Percentiles rank a stretch among this genome's conserved stretches.
These are phyloP conservation scores for Avicennia marina DNA, from an alignment of 257 asterid genomes.

Conservation along the genomic window DNA sequence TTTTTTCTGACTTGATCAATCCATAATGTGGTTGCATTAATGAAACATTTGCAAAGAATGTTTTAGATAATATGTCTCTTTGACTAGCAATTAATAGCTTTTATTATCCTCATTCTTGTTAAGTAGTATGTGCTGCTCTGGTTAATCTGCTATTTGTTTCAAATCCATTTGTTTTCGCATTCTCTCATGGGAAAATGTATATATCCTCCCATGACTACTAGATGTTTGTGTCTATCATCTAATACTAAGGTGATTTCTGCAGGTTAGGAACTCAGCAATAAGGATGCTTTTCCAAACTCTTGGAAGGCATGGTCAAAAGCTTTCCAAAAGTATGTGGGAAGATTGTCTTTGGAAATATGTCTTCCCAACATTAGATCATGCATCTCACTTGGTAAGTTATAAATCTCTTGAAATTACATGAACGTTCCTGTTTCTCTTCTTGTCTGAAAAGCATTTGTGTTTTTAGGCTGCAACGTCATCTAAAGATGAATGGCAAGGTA, in stretches of 20 bases:
- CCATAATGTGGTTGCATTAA: no score
- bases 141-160: slow-evolving; percentile 14
- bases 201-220: slow-evolving; percentile 19
- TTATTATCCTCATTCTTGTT: neutral
- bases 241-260: slow-evolving; percentile 25
- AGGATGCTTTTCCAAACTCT: slow-evolving; percentile 96
- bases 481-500: slow-evolving; percentile 97
- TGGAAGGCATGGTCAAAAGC: slow-evolving; percentile 97
- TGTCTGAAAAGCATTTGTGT: slow-evolving; percentile 22
- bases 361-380: slow-evolving; percentile 80
- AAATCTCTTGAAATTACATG: slow-evolving; percentile 10
- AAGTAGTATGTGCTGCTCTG: slow-evolving; percentile 3
- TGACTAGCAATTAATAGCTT: neutral
- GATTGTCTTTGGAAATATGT: slow-evolving; percentile 87
- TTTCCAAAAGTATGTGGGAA: slow-evolving; percentile 90
- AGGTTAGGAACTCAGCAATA: slow-evolving; percentile 95
- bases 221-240: slow-evolving; percentile 18
- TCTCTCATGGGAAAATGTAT: slow-evolving; percentile 11
- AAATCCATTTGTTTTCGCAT: slow-evolving; percentile 8
- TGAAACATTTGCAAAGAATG: no score
- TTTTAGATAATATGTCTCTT: no score
- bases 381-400: slow-evolving; percentile 79
- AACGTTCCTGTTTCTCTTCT: slow-evolving; percentile 18
- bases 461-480: slow-evolving; percentile 95
- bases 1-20: no score